Conservation (phyloP, 2,329 filamentous ascomycete species). For the Coniochaeta prunicola region DNA sequence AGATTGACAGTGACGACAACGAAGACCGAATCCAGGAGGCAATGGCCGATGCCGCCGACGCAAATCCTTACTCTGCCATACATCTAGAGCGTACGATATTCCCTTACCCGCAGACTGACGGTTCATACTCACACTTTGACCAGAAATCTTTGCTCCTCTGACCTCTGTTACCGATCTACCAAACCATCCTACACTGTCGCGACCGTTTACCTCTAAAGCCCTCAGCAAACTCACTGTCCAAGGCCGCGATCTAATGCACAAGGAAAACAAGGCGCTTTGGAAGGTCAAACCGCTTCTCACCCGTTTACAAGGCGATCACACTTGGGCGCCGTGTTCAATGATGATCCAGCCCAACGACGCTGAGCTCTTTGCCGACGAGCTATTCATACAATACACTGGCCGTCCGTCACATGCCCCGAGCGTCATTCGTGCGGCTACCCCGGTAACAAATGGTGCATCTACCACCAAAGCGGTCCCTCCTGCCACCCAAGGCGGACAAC, state of each 20-base stretch:
- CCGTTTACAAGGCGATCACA: conserved; percentile 66
- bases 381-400: conserved; percentile 28
- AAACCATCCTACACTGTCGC: conserved; percentile 65
- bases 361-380: conserved; percentile 44
- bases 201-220: conserved; percentile 67
- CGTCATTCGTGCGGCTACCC: background rate
- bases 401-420: conserved; percentile 2
- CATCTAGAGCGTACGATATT: conserved; percentile 57
- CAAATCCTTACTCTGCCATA: conserved; percentile 68
- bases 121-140: background rate
- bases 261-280: conserved; percentile 67
- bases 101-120: background rate
- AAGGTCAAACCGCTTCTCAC: conserved; percentile 68
- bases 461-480: background rate
- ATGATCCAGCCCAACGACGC: conserved; percentile 51
- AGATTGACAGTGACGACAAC: conserved; percentile 66
- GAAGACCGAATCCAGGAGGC: conserved; percentile 56
- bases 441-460: background rate
- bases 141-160: conserved; percentile 68
- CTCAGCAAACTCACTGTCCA: conserved; percentile 65
- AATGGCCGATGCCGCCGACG: conserved; percentile 54
- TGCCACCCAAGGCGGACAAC: background rate
- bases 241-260: conserved; percentile 63
- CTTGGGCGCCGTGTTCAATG: conserved; percentile 54
- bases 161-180: conserved; percentile 69